phyloP scores from a whole-genome alignment of 768 basidiomycete genomes.

The Rhizopogon sp. region DNA sequence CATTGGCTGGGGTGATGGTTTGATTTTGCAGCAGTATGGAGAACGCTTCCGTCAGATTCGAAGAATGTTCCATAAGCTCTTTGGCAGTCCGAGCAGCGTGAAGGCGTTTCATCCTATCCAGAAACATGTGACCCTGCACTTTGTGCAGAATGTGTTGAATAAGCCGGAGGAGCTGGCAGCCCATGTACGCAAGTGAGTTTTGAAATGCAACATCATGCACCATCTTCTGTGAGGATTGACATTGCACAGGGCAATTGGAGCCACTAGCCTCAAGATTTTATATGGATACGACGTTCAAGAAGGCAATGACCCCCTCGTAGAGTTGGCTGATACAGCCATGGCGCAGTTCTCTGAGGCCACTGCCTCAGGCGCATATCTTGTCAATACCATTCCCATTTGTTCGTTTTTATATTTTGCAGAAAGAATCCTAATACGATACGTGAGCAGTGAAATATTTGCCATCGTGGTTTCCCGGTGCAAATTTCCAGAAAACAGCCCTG shows the following conservation, averaged over 20 bases:
- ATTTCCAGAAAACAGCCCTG: conserved; percentile 11
- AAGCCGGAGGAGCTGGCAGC: conserved; percentile 1
- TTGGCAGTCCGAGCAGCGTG: conserved; percentile 7
- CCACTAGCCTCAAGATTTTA: conserved; percentile 29
- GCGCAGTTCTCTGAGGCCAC: conserved; percentile 5
- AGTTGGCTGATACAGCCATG: conserved; percentile 20
- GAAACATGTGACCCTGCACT: conserved; percentile 3
- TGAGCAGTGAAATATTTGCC: conserved; percentile 13
- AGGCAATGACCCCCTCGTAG: conserved; percentile 27
- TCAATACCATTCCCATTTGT: conserved; percentile 10
- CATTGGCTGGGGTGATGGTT: conserved; percentile 5
- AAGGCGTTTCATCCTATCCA: conserved; percentile 1
- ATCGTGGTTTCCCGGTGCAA: conserved; percentile 17
- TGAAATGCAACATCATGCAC: too few relatives aligned
- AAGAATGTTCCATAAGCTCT: conserved; percentile 5
- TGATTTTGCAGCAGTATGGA: conserved; percentile 7
- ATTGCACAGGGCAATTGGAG: conserved; percentile 25
- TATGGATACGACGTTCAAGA: conserved; percentile 31
- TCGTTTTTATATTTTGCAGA: neutral
- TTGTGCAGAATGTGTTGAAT: conserved; percentile 2
- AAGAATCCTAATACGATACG: neutral
- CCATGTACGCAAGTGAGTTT: conserved; percentile 12
- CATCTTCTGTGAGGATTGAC: neutral
- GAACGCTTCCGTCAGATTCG: conserved; percentile 4
- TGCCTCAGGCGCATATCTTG: conserved; percentile 7